Base-by-base conservation (phyloP, 352 stramenopile genomes). In the Pythium pyrilobum region DNA sequence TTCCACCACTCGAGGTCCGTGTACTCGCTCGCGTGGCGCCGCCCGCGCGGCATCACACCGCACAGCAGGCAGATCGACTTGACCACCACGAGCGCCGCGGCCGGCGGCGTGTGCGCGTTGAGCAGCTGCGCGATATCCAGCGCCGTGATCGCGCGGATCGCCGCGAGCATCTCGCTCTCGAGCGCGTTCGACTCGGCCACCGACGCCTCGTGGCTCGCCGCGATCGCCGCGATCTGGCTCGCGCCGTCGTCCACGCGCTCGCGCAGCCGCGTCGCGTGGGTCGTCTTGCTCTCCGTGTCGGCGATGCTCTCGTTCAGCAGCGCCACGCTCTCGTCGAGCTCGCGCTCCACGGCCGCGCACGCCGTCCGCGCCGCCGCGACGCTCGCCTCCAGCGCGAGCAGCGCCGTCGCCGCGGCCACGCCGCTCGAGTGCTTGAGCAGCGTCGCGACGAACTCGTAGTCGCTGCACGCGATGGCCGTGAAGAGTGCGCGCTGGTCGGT, bases 1-100 rank as follows among this genome's bases (percentile, higher is more conserved):
- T 89, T 87, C 81, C 79, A 90, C 81, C 81, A 92, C 41, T 92
- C 81, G 15, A 77, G 49, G 49, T 81, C 77, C 2, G 73, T 86
- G 56, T 90, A 92, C 52, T 90, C 77, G 12, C 67, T 72, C 5
- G 77, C 74, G 21, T 81, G 75, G 3, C 66, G 62, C 0, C 75
- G 67, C 1, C 77, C 77, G 12, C 77, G 74, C 28, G 77, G 80
- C 20, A 86, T 33, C 0, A 76, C 72, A 0, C 76, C 77, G 28
- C 74, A 82, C 12, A 89, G 69, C 50, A 92, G 53, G n/a, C 76
- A 89, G 15, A 92, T 71, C 11, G 79, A 72, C 43, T 90, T 90
- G 50, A 89, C 79, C 12, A 90, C 74, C 2, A 88, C 70, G 2
- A 89, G 53, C 3, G 64, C 71, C 8, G 65, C 64, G 9, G 70